Conservation (phyloP, 2,329 filamentous ascomycete species). For the Aspergillus ibericus region DNA sequence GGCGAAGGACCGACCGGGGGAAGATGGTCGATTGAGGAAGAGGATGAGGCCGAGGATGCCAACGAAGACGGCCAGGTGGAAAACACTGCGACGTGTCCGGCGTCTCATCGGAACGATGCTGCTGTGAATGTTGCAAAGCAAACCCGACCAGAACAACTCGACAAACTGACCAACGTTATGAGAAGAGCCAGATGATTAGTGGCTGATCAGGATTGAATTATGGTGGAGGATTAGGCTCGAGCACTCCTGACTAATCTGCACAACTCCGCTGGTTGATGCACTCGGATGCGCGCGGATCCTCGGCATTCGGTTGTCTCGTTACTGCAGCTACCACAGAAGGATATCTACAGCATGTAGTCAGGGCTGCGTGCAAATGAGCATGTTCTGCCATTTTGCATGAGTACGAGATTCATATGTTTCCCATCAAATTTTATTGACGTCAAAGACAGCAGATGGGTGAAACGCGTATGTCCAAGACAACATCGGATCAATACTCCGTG, state of each 20-base stretch:
- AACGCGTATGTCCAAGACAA: background rate
- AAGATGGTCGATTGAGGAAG: constrained; percentile 36
- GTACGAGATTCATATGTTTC: background rate
- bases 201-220: too few relatives aligned
- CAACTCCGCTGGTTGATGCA: background rate
- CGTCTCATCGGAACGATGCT: constrained; percentile 11
- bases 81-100: constrained; percentile 29
- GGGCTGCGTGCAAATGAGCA: background rate
- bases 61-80: constrained; percentile 39
- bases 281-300: background rate
- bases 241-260: background rate
- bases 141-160: background rate
- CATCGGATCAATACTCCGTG: background rate
- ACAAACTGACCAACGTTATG: background rate
- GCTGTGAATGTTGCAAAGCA: background rate
- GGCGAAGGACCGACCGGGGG: constrained; percentile 36
- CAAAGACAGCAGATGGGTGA: too few relatives aligned
- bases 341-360: too few relatives aligned
- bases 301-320: background rate
- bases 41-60: constrained; percentile 38
- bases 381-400: background rate
- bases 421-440: too few relatives aligned
- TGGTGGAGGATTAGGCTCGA: too few relatives aligned
- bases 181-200: too few relatives aligned
- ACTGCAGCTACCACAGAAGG: background rate